Evolutionary conservation across 1,284 basidiomycete species (phyloP).

Genomic region (Ganoderma sinense): DNA sequence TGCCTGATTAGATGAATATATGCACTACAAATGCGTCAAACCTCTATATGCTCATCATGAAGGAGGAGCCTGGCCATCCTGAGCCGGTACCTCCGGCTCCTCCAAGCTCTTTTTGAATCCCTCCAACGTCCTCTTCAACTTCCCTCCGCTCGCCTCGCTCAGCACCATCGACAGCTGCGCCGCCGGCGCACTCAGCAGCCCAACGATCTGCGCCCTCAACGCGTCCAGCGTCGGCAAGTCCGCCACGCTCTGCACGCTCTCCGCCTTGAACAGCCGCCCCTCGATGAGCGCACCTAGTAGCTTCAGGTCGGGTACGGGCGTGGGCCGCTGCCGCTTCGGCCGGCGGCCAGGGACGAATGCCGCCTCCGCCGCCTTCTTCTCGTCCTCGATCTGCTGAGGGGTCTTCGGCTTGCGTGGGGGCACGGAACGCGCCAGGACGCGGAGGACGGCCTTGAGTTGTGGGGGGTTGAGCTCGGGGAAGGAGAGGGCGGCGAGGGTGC

Average conservation of each 20-base stretch:
- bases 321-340: slow-evolving; percentile 61
- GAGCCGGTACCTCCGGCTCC: slow-evolving; percentile 49
- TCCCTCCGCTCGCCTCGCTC: slow-evolving; percentile 77
- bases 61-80: slow-evolving; percentile 31
- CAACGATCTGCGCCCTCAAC: slow-evolving; percentile 77
- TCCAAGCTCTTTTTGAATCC: slow-evolving; percentile 77
- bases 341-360: slow-evolving; percentile 67
- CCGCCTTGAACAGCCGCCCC: slow-evolving; percentile 67
- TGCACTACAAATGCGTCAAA: slow-evolving; percentile 23
- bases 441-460: slow-evolving; percentile 69
- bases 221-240: slow-evolving; percentile 76
- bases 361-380: slow-evolving; percentile 60
- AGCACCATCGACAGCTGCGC: slow-evolving; percentile 74
- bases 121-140: slow-evolving; percentile 77
- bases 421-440: slow-evolving; percentile 70
- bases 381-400: slow-evolving; percentile 53
- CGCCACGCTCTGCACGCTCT: slow-evolving; percentile 65
- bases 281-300: slow-evolving; percentile 82
- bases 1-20: slow-evolving; percentile 28
- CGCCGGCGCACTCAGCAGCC: slow-evolving; percentile 75
- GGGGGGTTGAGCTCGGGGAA: slow-evolving; percentile 77
- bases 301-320: slow-evolving; percentile 66
- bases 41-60: slow-evolving; percentile 19
- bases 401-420: slow-evolving; percentile 65
- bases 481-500: slow-evolving; percentile 71